Base-by-base conservation (phyloP, 257 asterid genomes). In the Craterostigma plantagineum region DNA sequence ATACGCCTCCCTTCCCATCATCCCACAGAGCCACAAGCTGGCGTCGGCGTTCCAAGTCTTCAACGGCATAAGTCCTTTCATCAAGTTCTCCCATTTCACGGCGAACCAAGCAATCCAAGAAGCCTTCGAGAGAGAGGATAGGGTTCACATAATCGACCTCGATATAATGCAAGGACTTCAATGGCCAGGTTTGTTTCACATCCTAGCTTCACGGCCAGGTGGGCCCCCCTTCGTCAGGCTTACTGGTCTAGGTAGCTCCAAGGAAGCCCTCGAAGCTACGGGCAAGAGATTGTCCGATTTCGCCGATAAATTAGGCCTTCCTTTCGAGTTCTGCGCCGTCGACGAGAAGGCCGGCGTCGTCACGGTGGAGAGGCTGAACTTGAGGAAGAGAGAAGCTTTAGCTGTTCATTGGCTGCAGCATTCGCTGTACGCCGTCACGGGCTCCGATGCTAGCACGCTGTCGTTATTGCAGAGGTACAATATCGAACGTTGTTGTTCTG, bases 341-440 rank as follows among this genome's bases (percentile, higher is more conserved):
- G 82, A 95, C 0, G 95, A 87, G 7, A 82, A 71, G 62, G 93
- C 75, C 10, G 98, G 98, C 4, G 79, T 79, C 49, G 46, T 87
- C 43, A 72, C 72, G 27, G 79, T 70, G 1, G 86, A 74, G 34
- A 76, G 58, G 50, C 56, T 87, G 58, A 82, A 72, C 14, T 67
- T 79, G 15, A 55, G 74, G 46, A 79, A 70, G 59, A 79, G 81
- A 67, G 98, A 87, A 49, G 98, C 98, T 14, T 81, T 87, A 38
- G 98, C 98, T 0, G 93, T 87, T 62, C 95, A 87, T 53, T 87
- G 95, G 98, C 46, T 90, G 58, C 98, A 90, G 69, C 98, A 90
- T 65, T 90, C 92, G 8, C 80, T 90, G 4, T 87, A 87, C 34
- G 98, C 82, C 37, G 98, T 87, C 54, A 79, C 93, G 10, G 98